Base-by-base conservation (phyloP, 2,329 filamentous ascomycete genomes). In the Colletotrichum sp. region DNA sequence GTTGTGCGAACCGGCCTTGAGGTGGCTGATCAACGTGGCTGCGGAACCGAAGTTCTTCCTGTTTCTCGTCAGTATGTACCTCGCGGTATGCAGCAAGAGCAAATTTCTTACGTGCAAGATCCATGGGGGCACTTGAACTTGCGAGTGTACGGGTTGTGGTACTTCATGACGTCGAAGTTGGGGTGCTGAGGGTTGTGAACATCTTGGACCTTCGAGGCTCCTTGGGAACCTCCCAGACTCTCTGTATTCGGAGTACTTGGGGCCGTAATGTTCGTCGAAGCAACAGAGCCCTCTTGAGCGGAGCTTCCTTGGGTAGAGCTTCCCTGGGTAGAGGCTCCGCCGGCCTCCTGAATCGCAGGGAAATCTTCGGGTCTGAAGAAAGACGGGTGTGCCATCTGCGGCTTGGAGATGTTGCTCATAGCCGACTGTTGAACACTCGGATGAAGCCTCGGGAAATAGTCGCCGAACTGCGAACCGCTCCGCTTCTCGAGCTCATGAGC, bases 81-180 rank as follows among this genome's bases (percentile, higher is more conserved):
- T 3, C 4, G 16, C 8, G n/a, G 21, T 24, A 18, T 21, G 9
- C 18, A 24, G 13, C n/a, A 52, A 4, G 57, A 32, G 12, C 64
- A 44, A 66, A 44, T 12, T 28, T 82, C 86, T 85, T 84, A 90
- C 87, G 84, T 83, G 87, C 92, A 93, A 5, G 81, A 78, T 2
- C 78, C 77, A 71, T 89, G 87, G 0, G 92, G 92, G 71, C 92
- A 94, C 70, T 82, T 85, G 83, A 87, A 94, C 65, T 84, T 85
- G 62, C 83, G 80, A 2, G 85, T 83, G 34, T 87, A 81, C 0
- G 81, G 68, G 55, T 88, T 83, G 71, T 81, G 87, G 84, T 92
- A 93, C 8, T 83, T 82, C 3, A 85, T 82, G 1, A 86, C 81
- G 57, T 89, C 86, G 82, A 90, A 93, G 12, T 85, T 82, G 1